Conservation (phyloP, 768 basidiomycete genomes). For the Podaxis mareebaensis region DNA sequence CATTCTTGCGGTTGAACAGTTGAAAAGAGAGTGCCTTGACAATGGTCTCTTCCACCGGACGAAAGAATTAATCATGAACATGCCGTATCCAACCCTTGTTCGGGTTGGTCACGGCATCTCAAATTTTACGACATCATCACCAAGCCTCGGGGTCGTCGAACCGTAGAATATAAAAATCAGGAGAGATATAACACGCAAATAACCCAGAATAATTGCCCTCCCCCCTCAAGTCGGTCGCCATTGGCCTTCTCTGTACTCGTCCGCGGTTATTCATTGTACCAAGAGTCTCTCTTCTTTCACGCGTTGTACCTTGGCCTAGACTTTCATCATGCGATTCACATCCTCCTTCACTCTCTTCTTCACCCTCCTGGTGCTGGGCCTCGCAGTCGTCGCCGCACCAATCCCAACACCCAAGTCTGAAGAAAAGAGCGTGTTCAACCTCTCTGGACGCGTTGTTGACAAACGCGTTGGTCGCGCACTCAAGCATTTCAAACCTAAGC, state of each 20-base stretch:
- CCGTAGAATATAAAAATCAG: neutral
- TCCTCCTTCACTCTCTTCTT: conserved; percentile 19
- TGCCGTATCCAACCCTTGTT: neutral
- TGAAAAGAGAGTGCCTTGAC: neutral
- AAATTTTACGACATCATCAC: conserved; percentile 1
- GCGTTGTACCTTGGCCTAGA: conserved; percentile 5
- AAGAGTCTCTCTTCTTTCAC: neutral
- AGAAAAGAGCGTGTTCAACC: neutral
- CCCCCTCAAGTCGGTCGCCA: neutral
- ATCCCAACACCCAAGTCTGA: neutral
- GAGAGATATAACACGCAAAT: neutral
- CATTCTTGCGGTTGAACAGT: too few species aligned
- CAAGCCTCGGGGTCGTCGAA: neutral
- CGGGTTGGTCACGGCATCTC: neutral
- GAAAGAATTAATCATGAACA: neutral
- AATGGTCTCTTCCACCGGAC: neutral
- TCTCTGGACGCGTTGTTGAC: conserved; percentile 5
- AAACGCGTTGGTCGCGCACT: conserved; percentile 2
- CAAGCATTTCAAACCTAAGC: conserved; percentile 8
- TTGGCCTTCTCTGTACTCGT: neutral
- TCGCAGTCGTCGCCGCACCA: conserved; percentile 14
- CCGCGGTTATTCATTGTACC: neutral
- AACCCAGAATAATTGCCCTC: neutral
- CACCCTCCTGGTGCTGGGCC: conserved; percentile 18
- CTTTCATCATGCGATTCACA: conserved; percentile 7